Evolutionary conservation across 2,329 filamentous ascomycete genomes (phyloP).

Genomic region (Paracamarosporium sp.): DNA sequence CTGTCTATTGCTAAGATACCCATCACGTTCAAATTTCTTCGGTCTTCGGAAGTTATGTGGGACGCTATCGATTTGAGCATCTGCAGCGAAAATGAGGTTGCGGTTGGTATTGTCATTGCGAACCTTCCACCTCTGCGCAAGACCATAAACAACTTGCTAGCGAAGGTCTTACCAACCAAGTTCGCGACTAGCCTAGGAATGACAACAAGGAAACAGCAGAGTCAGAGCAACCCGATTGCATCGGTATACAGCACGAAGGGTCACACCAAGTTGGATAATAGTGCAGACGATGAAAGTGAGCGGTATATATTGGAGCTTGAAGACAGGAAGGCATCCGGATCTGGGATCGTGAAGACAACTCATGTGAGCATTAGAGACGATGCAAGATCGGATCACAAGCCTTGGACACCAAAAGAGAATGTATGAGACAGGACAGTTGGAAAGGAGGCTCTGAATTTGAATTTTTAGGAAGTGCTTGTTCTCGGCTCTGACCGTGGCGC

Average conservation of each 20-base stretch:
- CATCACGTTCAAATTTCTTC: constrained; percentile 9
- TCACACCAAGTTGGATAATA: constrained; percentile 7
- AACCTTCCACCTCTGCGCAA: constrained; percentile 22
- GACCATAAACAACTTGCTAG: neutral
- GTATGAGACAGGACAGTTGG: no score
- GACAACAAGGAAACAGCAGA: neutral
- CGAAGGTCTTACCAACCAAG: neutral
- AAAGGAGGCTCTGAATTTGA: no score
- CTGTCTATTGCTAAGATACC: constrained; percentile 14
- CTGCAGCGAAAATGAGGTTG: constrained; percentile 19
- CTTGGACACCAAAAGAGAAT: neutral
- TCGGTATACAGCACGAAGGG: constrained; percentile 6
- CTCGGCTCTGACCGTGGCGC: no score
- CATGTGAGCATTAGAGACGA: constrained; percentile 5
- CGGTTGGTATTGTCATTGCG: constrained; percentile 17
- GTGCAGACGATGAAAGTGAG: constrained; percentile 10
- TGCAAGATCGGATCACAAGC: constrained; percentile 2
- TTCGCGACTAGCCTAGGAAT: constrained; percentile 1
- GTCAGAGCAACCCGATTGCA: constrained; percentile 1
- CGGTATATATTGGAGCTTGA: constrained; percentile 11
- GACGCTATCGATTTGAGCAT: constrained; percentile 18
- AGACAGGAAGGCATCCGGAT: constrained; percentile 1
- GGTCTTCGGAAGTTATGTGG: constrained; percentile 11
- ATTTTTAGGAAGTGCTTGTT: no score
- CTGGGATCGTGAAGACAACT: constrained; percentile 11